Percentiles rank a stretch among this genome's conserved stretches.
These are phyloP conservation scores for Nyssa sinensis DNA, from an alignment of 148 eudicot species.

Conservation along the genomic window DNA sequence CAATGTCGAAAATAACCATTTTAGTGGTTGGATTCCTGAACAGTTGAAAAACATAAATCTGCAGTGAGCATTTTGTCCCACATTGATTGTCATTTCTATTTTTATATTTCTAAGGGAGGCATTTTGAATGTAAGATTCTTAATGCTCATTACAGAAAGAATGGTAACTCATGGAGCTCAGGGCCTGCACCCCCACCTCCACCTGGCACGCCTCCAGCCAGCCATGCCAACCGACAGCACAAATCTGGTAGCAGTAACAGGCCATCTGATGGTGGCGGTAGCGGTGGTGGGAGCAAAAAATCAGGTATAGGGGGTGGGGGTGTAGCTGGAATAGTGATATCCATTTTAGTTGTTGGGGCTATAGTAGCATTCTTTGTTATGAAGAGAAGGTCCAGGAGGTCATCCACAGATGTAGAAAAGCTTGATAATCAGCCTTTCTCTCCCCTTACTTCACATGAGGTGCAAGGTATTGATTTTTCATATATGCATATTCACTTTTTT, in stretches of 20 bases:
- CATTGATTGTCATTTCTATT: conserved; percentile 5
- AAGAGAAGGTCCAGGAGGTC: conserved; percentile 71
- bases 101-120: background rate
- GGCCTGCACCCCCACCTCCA: conserved; percentile 95
- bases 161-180: conserved; percentile 80
- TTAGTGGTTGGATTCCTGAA: conserved; percentile 87
- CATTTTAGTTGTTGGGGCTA: conserved; percentile 60
- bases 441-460: conserved; percentile 49
- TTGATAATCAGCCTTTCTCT: conserved; percentile 56
- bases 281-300: conserved; percentile 48
- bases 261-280: conserved; percentile 34
- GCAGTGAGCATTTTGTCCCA: conserved; percentile 52
- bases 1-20: conserved; percentile 78
- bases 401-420: conserved; percentile 71
- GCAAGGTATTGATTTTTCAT: conserved; percentile 37
- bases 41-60: conserved; percentile 68
- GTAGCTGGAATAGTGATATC: conserved; percentile 81
- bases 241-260: conserved; percentile 34
- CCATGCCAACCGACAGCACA: conserved; percentile 32
- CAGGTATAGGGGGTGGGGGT: conserved; percentile 78
- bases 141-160: conserved; percentile 42
- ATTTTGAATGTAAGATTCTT: conserved; percentile 14
- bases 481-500: background rate
- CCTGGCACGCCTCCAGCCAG: conserved; percentile 66
- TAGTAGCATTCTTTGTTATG: conserved; percentile 65